Percentiles rank a stretch among this genome's conserved stretches.
These are phyloP conservation scores for Pichia kudriavzevii DNA, from an alignment of 1,139 yeast species.

Conservation along the genomic window DNA sequence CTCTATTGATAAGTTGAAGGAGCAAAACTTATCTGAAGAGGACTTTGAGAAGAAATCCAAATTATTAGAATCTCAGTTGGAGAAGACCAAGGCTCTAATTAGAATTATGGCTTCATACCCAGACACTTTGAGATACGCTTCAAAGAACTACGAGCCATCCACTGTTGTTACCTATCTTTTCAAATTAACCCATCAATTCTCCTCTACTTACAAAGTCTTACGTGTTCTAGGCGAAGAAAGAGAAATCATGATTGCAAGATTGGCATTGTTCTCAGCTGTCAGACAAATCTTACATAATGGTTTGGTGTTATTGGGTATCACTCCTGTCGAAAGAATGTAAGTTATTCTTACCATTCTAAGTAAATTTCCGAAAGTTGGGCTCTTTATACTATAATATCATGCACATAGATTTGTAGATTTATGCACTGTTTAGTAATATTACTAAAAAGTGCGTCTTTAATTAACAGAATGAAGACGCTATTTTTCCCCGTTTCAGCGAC, in stretches of 20 bases:
- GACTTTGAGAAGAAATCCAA: constrained; percentile 24
- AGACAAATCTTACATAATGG: constrained; percentile 89
- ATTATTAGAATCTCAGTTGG: constrained; percentile 22
- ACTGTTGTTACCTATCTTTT: constrained; percentile 91
- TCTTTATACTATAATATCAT: too few species aligned
- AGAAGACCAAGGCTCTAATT: constrained; percentile 45
- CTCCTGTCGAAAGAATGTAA: constrained; percentile 98
- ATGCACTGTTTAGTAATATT: too few species aligned
- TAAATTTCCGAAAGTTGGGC: neutral
- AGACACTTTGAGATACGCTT: constrained; percentile 78
- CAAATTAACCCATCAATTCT: constrained; percentile 86
- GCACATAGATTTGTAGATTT: too few species aligned
- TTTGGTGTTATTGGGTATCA: constrained; percentile 82
- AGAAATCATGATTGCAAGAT: constrained; percentile 82
- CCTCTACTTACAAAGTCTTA: constrained; percentile 88
- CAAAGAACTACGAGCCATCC: constrained; percentile 84
- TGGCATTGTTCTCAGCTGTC: constrained; percentile 87
- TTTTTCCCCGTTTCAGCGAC: too few species aligned
- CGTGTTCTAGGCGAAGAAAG: constrained; percentile 97
- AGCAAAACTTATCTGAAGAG: constrained; percentile 28
- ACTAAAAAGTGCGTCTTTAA: too few species aligned
- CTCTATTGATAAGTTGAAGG: constrained; percentile 53
- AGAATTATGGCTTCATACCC: constrained; percentile 88
- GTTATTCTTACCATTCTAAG: neutral
- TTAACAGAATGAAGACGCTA: too few species aligned